Percentiles rank a stretch among this genome's conserved stretches.
Conservation (phyloP, 352 stramenopile genomes). For the Blastocystis sp. region DNA sequence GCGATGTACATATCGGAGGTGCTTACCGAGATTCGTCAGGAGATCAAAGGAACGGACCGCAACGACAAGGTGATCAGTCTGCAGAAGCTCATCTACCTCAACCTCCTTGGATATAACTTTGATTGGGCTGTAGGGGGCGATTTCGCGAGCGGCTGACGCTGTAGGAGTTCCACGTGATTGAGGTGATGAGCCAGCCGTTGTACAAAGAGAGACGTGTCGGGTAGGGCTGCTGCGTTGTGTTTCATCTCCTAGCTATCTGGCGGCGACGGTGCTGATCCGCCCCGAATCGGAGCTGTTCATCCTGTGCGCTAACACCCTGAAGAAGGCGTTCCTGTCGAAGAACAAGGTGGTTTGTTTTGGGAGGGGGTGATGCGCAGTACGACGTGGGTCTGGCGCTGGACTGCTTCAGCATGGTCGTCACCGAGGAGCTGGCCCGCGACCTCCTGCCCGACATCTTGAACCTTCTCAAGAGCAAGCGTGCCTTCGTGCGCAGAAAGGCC, state of each 20-base stretch:
- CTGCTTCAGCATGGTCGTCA: slow-evolving; percentile 96
- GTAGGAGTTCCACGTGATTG: slow-evolving; percentile 87
- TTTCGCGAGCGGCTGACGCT: background rate
- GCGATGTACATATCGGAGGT: slow-evolving; percentile 91
- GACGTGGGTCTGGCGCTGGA: slow-evolving; percentile 95
- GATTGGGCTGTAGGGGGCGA: slow-evolving; percentile 10
- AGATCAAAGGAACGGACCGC: slow-evolving; percentile 90
- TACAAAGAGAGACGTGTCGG: slow-evolving; percentile 86
- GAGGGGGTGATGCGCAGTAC: slow-evolving; percentile 75
- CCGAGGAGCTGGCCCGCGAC: slow-evolving; percentile 88
- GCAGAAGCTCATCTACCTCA: slow-evolving; percentile 89
- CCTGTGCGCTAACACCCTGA: slow-evolving; percentile 95
- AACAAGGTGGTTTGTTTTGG: slow-evolving; percentile 75
- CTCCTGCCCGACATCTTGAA: slow-evolving; percentile 83
- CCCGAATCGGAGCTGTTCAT: slow-evolving; percentile 92
- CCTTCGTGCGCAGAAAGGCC: slow-evolving; percentile 96
- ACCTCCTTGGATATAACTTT: slow-evolving; percentile 41
- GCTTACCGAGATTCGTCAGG: slow-evolving; percentile 94
- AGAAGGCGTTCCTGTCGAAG: slow-evolving; percentile 86
- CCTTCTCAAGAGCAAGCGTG: slow-evolving; percentile 86
- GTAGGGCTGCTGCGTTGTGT: slow-evolving; percentile 73
- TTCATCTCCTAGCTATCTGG: slow-evolving; percentile 67
- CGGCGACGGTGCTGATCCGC: slow-evolving; percentile 83
- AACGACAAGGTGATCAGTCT: slow-evolving; percentile 93
- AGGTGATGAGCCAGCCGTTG: slow-evolving; percentile 86